Base-by-base conservation (phyloP, 1,139 yeast genomes). In the Saccharomycopsis crataegensis region DNA sequence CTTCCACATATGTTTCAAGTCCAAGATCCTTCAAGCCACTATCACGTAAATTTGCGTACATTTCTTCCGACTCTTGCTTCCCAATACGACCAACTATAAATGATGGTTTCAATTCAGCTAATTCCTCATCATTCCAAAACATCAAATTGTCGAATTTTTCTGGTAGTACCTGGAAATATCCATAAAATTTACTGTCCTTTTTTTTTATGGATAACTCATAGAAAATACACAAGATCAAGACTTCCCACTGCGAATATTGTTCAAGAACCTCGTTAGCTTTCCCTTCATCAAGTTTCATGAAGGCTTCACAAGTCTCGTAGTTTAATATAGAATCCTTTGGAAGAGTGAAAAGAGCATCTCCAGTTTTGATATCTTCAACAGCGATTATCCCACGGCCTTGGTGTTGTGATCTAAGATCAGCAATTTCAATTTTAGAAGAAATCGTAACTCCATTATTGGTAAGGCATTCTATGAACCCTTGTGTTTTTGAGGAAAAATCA, bases 301-400 rank as follows among this genome's bases (percentile, higher is more conserved):
- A 60, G 31, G 85, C 67, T 1, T 76, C 64, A 42, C 86, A 77
- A 16, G 83, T 84, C 12, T 76, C 78, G 11, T 82, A 73, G 61
- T 85, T 80, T 48, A 93, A 61, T 8, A 86, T 68, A 0, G 76
- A 67, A 0, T 67, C 63, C 55, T 89, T 70, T 0, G 97, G 95
- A 28, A 93, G 75, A 42, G 77, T 74, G 65, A 90, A 88, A 16
- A 93, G 68, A 0, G 71, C 71, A 58, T 87, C 95, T 56, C 75
- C 84, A 38, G 70, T 65, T 3, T 62, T 61, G 33, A 91, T 85
- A 60, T 82, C 82, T 38, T 77, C 78, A 0, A 62, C 57, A 0
- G 97, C 95, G 8, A 83, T 66, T 11, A 93, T 67, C 7, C 94
- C 96, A 43, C 97, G 75, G 14, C 98, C 98, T 66, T 87, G 90